Base-by-base conservation (phyloP, 2,329 filamentous ascomycete genomes). In the Neonectria neomacrospora region DNA sequence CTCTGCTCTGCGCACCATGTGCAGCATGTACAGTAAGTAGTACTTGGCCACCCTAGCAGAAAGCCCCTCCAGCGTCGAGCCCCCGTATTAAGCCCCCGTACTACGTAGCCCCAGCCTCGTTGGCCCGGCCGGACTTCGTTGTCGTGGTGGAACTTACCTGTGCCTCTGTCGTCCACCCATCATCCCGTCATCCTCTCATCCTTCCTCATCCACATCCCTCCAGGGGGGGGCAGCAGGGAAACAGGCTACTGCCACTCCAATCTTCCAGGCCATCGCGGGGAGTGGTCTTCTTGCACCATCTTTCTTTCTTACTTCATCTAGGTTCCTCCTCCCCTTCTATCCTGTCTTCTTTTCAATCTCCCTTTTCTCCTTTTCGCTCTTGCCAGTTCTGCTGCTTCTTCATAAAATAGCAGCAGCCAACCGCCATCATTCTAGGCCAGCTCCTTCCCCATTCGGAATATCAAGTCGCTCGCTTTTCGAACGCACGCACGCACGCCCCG, bases 191-290 rank as follows among this genome's bases (percentile, higher is more conserved):
- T 59, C 65, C 59, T 65, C 67, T 68, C 65, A 63, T 59, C 48
- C 54, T 30, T 34, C 52, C 18, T 41, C 37, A 57, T 71, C 68
- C 69, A 67, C 60, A 62, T 60, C 48, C 14, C 58, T 58, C 62
- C 56, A 59, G 66, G 68, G 68, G 68, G 62, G 62, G 52, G 54
- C 59, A 45, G 50, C 54, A 44, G 61, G 65, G 54, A 62, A 58
- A 54, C 61, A 64, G 42, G 54, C 59, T 62, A 42, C 48, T 57
- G 53, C 41, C 59, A 57, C 59, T 62, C 59, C 48, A 62, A 57
- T 68, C 71, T 70, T 72, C 66, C 62, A 72, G 67, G 64, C 67
- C 58, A 69, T 64, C 58, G 63, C 63, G 37, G 61, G 63, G 44
- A 54, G 52, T 58, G 58, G 54, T 47, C 58, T 58, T 39, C 11